Conservation (phyloP, 495 filamentous ascomycete species). For the Penicillium argentinense region DNA sequence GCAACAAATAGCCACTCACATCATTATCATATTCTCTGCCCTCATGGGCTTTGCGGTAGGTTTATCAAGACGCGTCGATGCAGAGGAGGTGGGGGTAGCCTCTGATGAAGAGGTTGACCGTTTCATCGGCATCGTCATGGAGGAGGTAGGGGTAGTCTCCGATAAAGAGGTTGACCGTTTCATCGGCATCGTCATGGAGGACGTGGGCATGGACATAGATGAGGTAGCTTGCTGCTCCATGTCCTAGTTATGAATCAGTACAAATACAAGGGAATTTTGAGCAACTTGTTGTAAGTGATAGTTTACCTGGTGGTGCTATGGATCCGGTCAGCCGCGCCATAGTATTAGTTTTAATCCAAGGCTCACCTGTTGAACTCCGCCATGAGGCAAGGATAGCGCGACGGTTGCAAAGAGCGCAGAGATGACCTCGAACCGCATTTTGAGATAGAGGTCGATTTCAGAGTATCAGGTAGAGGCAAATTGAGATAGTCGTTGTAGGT, state of each 20-base stretch:
- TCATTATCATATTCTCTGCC: constrained; percentile 6
- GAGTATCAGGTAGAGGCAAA: no score
- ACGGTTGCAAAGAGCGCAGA: constrained; percentile 4
- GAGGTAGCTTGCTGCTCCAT: constrained; percentile 1
- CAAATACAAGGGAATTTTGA: neutral
- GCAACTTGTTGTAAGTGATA: neutral
- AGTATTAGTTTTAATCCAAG: neutral
- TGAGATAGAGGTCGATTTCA: no score
- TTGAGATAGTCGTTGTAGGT: no score
- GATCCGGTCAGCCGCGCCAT: neutral
- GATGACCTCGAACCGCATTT: constrained; percentile 8
- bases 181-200: constrained; percentile 8
- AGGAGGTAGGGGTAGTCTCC: constrained; percentile 1
- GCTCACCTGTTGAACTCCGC: constrained; percentile 6
- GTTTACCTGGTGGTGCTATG: neutral
- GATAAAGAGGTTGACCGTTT: constrained; percentile 7
- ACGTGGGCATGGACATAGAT: constrained; percentile 9
- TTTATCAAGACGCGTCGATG: constrained; percentile 3
- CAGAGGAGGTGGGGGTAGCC: constrained; percentile 4
- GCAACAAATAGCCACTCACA: neutral
- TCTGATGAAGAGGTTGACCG: neutral
- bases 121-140: constrained; percentile 11
- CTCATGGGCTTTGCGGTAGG: constrained; percentile 1
- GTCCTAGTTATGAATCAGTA: neutral
- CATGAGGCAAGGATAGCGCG: constrained; percentile 9